Conservation (phyloP, 139 green algal species). For the Mychonastes homosphaera region DNA sequence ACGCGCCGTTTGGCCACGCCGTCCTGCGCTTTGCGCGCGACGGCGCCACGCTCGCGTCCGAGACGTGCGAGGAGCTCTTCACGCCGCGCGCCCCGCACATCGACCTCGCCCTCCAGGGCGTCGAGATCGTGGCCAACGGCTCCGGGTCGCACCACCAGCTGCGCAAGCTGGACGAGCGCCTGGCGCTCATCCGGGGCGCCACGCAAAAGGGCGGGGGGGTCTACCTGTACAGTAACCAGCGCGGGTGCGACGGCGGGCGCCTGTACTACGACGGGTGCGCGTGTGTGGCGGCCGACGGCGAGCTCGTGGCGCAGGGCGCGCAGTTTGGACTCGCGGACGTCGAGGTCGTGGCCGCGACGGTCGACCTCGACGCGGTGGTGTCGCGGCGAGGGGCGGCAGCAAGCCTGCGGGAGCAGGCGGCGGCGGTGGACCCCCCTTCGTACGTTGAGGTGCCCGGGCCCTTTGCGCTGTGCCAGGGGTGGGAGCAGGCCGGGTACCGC, state of each 20-base stretch:
- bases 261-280: conserved; percentile 92
- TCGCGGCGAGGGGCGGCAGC: conserved; percentile 51
- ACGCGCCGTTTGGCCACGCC: conserved; percentile 76
- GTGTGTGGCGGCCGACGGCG: conserved; percentile 79
- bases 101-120: conserved; percentile 59
- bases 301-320: conserved; percentile 73
- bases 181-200: conserved; percentile 76
- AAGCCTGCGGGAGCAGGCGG: conserved; percentile 69
- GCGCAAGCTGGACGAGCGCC: conserved; percentile 69
- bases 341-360: conserved; percentile 66
- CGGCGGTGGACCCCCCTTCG: no score
- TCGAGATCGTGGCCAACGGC: conserved; percentile 93
- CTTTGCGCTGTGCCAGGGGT: conserved; percentile 40
- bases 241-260: conserved; percentile 87
- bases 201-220: conserved; percentile 85
- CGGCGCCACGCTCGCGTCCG: conserved; percentile 63
- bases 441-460: conserved; percentile 45
- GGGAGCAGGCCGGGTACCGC: conserved; percentile 3
- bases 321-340: conserved; percentile 50
- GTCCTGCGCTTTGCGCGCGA: conserved; percentile 39
- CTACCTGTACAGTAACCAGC: conserved; percentile 97
- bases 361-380: conserved; percentile 88
- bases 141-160: conserved; percentile 88
- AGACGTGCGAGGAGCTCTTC: conserved; percentile 98
- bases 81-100: conserved; percentile 73